Evolutionary conservation across 2,329 filamentous ascomycete genomes (phyloP).

Genomic region (Fusarium nygamai): DNA sequence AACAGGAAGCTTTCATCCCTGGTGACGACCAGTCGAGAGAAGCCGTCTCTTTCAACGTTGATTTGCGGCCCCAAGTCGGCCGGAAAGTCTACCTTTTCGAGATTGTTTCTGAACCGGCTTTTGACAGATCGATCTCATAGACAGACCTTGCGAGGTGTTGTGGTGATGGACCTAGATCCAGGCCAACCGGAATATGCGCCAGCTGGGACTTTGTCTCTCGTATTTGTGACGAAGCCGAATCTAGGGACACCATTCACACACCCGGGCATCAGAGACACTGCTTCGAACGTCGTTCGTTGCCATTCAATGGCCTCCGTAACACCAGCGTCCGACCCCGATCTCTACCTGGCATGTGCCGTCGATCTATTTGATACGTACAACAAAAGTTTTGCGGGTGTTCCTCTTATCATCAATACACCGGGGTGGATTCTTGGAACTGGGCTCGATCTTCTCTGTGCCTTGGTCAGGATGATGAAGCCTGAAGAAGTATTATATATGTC

Average conservation of each 20-base stretch:
- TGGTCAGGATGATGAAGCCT: conserved; percentile 65
- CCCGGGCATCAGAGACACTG: conserved; percentile 49
- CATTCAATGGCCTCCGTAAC: conserved; percentile 74
- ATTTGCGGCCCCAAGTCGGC: conserved; percentile 77
- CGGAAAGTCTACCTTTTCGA: conserved; percentile 80
- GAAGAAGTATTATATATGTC: conserved; percentile 76
- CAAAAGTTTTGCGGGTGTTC: conserved; percentile 55
- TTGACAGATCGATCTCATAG: conserved; percentile 55
- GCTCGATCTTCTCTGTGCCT: conserved; percentile 68
- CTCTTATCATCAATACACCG: conserved; percentile 78
- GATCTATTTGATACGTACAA: conserved; percentile 71
- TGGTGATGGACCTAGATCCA: conserved; percentile 79
- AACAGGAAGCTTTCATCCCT: conserved; percentile 66
- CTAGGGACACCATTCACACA: conserved; percentile 76
- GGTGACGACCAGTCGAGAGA: conserved; percentile 46
- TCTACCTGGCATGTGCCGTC: conserved; percentile 71
- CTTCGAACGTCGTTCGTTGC: conserved; percentile 61
- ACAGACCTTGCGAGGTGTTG: conserved; percentile 50
- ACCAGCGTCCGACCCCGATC: conserved; percentile 71
- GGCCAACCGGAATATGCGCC: conserved; percentile 80
- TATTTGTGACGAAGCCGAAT: conserved; percentile 68
- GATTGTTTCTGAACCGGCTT: conserved; percentile 72
- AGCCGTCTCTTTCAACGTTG: conserved; percentile 57
- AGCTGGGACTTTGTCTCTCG: conserved; percentile 75
- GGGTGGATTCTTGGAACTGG: conserved; percentile 79